phyloP scores from a whole-genome alignment of 2,329 filamentous ascomycete genomes.

The Leptodontidium sp. region DNA sequence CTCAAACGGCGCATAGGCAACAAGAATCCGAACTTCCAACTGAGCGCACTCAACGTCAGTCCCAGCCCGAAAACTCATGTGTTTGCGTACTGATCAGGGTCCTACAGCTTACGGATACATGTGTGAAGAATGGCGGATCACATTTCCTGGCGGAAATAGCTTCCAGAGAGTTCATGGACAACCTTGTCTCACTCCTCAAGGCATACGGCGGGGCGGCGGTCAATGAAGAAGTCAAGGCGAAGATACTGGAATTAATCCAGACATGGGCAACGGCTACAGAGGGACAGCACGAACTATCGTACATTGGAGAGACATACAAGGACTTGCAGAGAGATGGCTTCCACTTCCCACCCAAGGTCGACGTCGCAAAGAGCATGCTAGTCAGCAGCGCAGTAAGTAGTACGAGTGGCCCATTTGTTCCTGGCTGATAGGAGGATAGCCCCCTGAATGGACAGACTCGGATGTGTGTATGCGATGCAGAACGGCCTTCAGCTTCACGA shows the following conservation, averaged over 20 bases:
- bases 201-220: conserved; percentile 76
- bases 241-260: conserved; percentile 94
- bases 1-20: conserved; percentile 94
- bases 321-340: conserved; percentile 85
- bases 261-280: conserved; percentile 92
- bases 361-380: conserved; percentile 95
- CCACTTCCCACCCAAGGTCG: conserved; percentile 84
- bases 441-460: conserved; percentile 96
- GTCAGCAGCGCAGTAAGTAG: conserved; percentile 87
- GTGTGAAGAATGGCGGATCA: conserved; percentile 95
- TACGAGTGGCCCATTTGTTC: not conserved
- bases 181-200: conserved; percentile 88
- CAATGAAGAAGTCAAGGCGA: conserved; percentile 85
- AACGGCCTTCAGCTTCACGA: conserved; percentile 95
- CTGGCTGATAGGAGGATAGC: conserved; percentile 57
- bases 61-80: not conserved
- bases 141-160: conserved; percentile 97
- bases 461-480: conserved; percentile 99
- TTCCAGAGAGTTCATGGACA: conserved; percentile 98
- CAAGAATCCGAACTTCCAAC: conserved; percentile 96
- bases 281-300: conserved; percentile 80
- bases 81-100: conserved; percentile 44
- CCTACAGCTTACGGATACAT: conserved; percentile 87
- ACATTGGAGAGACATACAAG: conserved; percentile 88
- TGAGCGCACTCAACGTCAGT: conserved; percentile 87